phyloP scores from a whole-genome alignment of 805 yeast species.

The Monosporozyma aerobia region DNA sequence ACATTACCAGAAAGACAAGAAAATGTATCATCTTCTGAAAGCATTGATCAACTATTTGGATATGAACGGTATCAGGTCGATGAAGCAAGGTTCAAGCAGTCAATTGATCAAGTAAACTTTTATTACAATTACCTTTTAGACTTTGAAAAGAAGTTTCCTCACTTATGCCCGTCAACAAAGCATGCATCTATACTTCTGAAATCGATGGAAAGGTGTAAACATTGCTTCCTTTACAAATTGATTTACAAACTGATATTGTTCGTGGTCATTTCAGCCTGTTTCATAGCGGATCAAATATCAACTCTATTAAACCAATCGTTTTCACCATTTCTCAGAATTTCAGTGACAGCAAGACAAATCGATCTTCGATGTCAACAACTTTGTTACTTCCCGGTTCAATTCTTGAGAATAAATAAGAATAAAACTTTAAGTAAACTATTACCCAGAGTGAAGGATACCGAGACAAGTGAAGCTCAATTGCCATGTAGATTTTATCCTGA shows the following conservation, averaged over 20 bases:
- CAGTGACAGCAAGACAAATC: conserved; percentile 67
- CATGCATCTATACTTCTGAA: too few relatives aligned
- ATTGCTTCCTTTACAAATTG: neutral
- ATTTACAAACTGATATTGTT: conserved; percentile 3
- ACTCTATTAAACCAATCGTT: conserved; percentile 11
- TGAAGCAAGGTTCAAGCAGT: conserved; percentile 1
- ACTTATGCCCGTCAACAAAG: neutral
- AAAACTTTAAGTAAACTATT: conserved; percentile 8
- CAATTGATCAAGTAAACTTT: conserved; percentile 1
- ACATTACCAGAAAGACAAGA: conserved; percentile 34
- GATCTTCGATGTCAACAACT: conserved; percentile 71
- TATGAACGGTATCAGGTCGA: neutral
- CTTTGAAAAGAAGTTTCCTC: conserved; percentile 1
- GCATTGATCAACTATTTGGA: neutral
- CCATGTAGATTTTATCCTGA: conserved; percentile 45
- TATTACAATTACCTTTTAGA: conserved; percentile 1
- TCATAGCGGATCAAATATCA: conserved; percentile 13
- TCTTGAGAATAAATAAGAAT: conserved; percentile 39
- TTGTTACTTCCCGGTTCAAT: conserved; percentile 73
- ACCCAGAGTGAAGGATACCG: conserved; percentile 9
- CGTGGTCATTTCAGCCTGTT: conserved; percentile 7
- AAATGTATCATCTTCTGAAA: neutral
- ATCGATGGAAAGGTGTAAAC: neutral
- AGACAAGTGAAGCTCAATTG: conserved; percentile 12
- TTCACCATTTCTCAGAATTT: conserved; percentile 24